phyloP scores from a whole-genome alignment of 306 rosid species.

The Pachyrhizus erosus region DNA sequence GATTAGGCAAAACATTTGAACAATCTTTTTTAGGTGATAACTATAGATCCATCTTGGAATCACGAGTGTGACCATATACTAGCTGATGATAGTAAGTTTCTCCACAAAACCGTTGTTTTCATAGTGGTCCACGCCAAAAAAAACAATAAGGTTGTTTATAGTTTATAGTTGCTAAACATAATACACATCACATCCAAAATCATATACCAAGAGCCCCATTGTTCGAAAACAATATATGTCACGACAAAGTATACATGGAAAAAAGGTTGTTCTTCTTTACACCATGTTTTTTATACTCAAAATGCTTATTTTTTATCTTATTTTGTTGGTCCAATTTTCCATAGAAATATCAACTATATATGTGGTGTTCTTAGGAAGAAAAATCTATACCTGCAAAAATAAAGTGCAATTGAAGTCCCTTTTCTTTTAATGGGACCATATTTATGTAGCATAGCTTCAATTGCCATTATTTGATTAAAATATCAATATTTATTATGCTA shows the following conservation, averaged over 20 bases:
- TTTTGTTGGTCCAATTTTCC: background rate
- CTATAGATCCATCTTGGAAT: too few relatives aligned
- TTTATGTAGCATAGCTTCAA: background rate
- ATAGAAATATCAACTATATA: background rate
- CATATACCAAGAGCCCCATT: too few relatives aligned
- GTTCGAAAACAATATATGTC: too few relatives aligned
- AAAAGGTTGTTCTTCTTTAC: background rate
- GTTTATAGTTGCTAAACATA: too few relatives aligned
- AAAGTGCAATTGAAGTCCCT: background rate
- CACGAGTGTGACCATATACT: too few relatives aligned
- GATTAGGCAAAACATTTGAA: background rate
- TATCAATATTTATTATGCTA: background rate
- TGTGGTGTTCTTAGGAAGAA: background rate
- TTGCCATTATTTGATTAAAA: conserved; percentile 4
- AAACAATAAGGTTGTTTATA: too few relatives aligned
- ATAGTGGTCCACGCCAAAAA: background rate
- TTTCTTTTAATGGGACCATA: background rate
- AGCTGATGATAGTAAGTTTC: too few relatives aligned
- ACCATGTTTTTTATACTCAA: background rate
- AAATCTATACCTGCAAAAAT: background rate
- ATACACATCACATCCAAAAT: too few relatives aligned
- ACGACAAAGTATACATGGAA: too few relatives aligned
- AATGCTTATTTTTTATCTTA: background rate
- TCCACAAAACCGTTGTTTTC: background rate
- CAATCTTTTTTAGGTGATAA: background rate